These are phyloP conservation scores for Ophidiomyces ophidiicola DNA, from an alignment of 2,329 filamentous ascomycete species.

Conservation along the genomic window DNA sequence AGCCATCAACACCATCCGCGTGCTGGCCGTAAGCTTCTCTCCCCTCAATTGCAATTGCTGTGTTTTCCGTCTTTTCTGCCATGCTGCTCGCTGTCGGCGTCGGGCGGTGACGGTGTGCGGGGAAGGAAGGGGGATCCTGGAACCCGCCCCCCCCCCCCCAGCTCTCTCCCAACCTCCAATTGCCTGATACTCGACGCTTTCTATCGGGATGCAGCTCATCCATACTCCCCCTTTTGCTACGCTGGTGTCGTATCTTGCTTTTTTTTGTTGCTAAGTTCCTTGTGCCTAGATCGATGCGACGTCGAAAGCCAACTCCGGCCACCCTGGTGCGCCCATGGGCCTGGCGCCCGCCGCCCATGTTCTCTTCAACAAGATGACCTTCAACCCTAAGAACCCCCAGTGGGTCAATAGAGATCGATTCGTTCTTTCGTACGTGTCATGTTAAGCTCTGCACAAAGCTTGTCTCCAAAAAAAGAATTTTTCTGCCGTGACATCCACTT, in stretches of 20 bases:
- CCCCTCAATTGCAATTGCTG: neutral
- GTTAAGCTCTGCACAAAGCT: neutral
- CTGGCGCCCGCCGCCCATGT: slow-evolving; percentile 94
- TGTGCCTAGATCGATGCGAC: slow-evolving; percentile 80
- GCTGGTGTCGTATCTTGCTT: too few species aligned
- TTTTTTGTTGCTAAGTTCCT: too few species aligned
- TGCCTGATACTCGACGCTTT: too few species aligned
- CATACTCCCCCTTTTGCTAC: too few species aligned
- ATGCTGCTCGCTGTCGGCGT: slow-evolving; percentile 3
- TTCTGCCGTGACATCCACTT: too few species aligned
- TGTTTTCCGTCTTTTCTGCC: neutral
- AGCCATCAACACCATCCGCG: slow-evolving; percentile 95
- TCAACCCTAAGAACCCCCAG: slow-evolving; percentile 97
- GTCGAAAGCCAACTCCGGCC: slow-evolving; percentile 87
- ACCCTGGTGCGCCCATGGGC: slow-evolving; percentile 96
- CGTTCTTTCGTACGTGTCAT: slow-evolving; percentile 78
- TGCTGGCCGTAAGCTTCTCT: slow-evolving; percentile 66
- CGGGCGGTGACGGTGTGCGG: neutral
- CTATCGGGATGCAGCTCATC: too few species aligned
- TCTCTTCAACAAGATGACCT: slow-evolving; percentile 96
- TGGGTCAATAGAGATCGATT: slow-evolving; percentile 98
- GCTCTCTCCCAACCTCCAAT: too few species aligned
- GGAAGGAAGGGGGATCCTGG: slow-evolving; percentile 2
- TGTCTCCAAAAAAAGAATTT: too few species aligned
- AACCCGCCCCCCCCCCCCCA: too few species aligned